Evolutionary conservation across 805 yeast genomes (phyloP), one percentile per base, ranked within the genome.

Genomic region (Wickerhamiella sergipiensis): DNA sequence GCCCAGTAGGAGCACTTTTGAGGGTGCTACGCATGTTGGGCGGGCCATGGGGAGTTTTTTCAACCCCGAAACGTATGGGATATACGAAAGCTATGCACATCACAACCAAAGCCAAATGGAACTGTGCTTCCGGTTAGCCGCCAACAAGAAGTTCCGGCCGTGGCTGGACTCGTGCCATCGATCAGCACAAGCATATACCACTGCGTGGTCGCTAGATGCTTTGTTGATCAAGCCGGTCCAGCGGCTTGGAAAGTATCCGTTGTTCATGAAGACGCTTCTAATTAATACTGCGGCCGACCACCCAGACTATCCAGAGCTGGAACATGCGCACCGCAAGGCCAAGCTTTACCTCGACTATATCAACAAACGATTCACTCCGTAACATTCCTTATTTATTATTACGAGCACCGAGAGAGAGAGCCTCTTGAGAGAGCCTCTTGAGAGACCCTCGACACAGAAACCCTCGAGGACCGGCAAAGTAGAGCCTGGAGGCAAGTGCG

Each of bases 141-240:
- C 58, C 24, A 52, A 55, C 45, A 56, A 59, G 17, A 44, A 59
- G 22, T 50, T 36, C 40, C 18, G 19, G 40, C 54, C 23, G 6
- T 71, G 75, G 75, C 59, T 71, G 12, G 46, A 55, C 5, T 62
- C 61, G 29, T 61, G 71, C 46, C 53, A 57, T 13, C 55, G 52
- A 22, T 55, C 63, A 18, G 61, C 64, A 13, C 53, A 59, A 42
- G 43, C 52, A 10, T 48, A 54, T 29, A 66, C 73, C 2, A 63
- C 64, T 1, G 68, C 71, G 1, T 67, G 73, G 71, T 65, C 71
- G 22, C 57, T 72, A 43, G 73, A 71, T 46, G 59, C 69, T 5
- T 58, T 74, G 33, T 55, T 75, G 19, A 63, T 66, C 46, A 70
- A 68, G 52, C 79, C 79, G 0, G 65, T 75, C 6, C 77, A 74